Base-by-base conservation (phyloP, 495 filamentous ascomycete species). In the Podospora comata region DNA sequence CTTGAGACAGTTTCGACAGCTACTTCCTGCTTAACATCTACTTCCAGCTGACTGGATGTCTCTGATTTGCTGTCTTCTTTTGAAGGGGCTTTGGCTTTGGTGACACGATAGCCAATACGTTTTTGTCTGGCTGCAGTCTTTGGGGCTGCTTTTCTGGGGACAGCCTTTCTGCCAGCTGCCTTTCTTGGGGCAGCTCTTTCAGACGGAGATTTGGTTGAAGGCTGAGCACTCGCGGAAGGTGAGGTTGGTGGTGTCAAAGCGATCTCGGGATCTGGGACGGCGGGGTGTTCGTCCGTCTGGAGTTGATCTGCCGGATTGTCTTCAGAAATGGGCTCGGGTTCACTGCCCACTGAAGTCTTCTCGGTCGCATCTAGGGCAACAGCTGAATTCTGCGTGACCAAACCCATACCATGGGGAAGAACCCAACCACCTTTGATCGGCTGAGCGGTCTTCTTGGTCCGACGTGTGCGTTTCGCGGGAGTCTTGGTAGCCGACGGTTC, bases 371-470 rank as follows among this genome's bases (percentile, higher is more conserved):
- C 13, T 1, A 11, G 39, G 13, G 39, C 1, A 16, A 13, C 39
- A 48, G 39, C 9, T 48, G 30, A 6, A 7, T 32, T 32, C 23
- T 6, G 7, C 23, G 23, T 68, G 23, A 2, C 48, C 64, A 65
- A 23, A 1, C 81, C 81, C 74, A 84, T 75, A 16, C 76, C 77
- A 71, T 83, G 82, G 2, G 78, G 79, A 15, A 84, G 68, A 16
- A 71, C 68, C 76, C 75, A 80, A 20, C 67, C 76, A 28, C 75
- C 75, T 48, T 73, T 76, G 19, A 80, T 62, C 0, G 74, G 67
- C 13, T 69, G 68, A 4, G 65, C 28, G n/a, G 56, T 61, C 48
- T 53, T 63, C 65, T 70, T 70, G 20, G 20, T 62, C 5, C 61
- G 64, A 26, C 23, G 56, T 18, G 56, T 27, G 56, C 56, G 56